A percentile compares a stretch with the other conserved stretches of the same genome.
These are phyloP conservation scores for Chaetothyriales sp. DNA, from an alignment of 2,329 filamentous ascomycete genomes.

Conservation along the genomic window DNA sequence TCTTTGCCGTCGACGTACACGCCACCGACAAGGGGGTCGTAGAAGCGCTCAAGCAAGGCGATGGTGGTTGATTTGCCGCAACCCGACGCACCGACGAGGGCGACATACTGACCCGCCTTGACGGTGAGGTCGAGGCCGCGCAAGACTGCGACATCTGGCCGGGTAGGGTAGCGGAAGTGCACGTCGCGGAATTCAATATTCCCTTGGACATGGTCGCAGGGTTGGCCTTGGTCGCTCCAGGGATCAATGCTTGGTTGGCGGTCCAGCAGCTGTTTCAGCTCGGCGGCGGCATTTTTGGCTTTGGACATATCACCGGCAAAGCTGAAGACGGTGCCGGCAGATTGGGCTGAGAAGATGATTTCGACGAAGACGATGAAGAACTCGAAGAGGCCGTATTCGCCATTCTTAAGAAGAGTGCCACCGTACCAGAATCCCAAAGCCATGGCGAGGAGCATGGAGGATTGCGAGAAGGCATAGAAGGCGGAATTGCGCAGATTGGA, in stretches of 20 bases:
- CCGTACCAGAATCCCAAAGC: conserved; percentile 92
- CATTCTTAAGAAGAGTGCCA: conserved; percentile 55
- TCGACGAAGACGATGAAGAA: conserved; percentile 88
- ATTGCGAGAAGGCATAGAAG: conserved; percentile 75
- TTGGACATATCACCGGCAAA: conserved; percentile 91
- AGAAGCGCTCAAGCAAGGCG: conserved; percentile 83
- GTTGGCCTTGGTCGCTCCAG: conserved; percentile 58
- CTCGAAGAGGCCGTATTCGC: conserved; percentile 64
- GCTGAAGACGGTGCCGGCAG: conserved; percentile 75
- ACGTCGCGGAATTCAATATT: conserved; percentile 81
- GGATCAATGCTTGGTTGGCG: conserved; percentile 68
- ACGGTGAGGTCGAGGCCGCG: conserved; percentile 55
- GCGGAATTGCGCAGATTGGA: conserved; percentile 64
- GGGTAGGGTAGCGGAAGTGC: conserved; percentile 85
- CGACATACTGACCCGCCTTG: conserved; percentile 39
- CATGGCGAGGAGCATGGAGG: conserved; percentile 67
- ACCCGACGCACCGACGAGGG: conserved; percentile 83
- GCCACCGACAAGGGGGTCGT: conserved; percentile 69
- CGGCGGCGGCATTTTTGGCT: conserved; percentile 66
- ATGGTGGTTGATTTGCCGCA: conserved; percentile 94
- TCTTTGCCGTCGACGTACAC: conserved; percentile 74
- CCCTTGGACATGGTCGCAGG: conserved; percentile 53
- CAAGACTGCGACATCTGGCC: conserved; percentile 82
- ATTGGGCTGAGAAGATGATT: conserved; percentile 83
- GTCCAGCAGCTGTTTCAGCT: conserved; percentile 75